Conservation (phyloP, 208 protist species). For the Trypanosoma rangeli region DNA sequence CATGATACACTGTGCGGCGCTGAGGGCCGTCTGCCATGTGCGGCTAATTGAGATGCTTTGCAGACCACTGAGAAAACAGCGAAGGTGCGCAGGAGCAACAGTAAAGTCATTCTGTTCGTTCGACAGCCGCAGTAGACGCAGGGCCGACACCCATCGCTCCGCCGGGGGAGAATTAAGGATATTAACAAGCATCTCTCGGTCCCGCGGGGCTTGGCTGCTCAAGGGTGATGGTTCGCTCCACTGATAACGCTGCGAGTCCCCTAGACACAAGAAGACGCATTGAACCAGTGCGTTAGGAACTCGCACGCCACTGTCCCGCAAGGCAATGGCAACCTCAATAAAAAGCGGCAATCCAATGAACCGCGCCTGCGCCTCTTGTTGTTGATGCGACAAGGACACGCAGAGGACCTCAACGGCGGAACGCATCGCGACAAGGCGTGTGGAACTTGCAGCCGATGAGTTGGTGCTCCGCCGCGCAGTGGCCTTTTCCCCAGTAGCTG, state of each 20-base stretch:
- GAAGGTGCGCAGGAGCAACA: constrained; percentile 58
- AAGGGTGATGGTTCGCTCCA: neutral
- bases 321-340: constrained; percentile 25
- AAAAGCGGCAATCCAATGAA: constrained; percentile 53
- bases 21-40: constrained; percentile 59
- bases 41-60: constrained; percentile 61
- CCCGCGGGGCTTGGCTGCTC: neutral
- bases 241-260: constrained; percentile 24
- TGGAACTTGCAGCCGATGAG: constrained; percentile 13
- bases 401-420: constrained; percentile 53
- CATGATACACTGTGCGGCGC: constrained; percentile 37
- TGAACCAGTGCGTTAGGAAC: constrained; percentile 68
- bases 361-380: constrained; percentile 65
- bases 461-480: neutral
- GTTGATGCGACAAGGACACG: constrained; percentile 35
- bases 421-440: constrained; percentile 32
- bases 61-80: constrained; percentile 56
- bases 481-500: neutral
- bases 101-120: constrained; percentile 27
- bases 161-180: constrained; percentile 18
- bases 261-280: constrained; percentile 68
- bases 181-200: constrained; percentile 22
- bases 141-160: constrained; percentile 44
- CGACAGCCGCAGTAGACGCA: constrained; percentile 41
- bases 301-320: constrained; percentile 30